These are phyloP conservation scores for Nitzschia putrida DNA, from an alignment of 108 stramenopile species.

Conservation along the genomic window DNA sequence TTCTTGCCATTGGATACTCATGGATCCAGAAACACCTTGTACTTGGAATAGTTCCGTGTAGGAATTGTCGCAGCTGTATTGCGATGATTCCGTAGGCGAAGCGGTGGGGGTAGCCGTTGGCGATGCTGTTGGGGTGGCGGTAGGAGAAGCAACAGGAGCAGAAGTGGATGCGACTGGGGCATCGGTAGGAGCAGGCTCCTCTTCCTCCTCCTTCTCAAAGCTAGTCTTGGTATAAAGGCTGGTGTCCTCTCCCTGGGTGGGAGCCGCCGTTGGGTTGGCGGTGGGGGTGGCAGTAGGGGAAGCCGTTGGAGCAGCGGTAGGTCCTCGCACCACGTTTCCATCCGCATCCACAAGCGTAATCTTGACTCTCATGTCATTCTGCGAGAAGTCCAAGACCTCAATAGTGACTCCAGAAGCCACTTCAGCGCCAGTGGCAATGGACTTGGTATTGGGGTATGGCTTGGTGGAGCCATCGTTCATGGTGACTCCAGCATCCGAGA, in stretches of 20 bases:
- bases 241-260: neutral
- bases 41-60: slow-evolving; percentile 2
- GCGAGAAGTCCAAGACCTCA: slow-evolving; percentile 5
- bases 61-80: slow-evolving; percentile 7
- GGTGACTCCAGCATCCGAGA: slow-evolving; percentile 23
- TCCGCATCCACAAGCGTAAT: slow-evolving; percentile 23
- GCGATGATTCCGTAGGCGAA: neutral
- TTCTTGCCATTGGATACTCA: neutral
- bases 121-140: neutral
- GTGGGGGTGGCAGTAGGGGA: neutral
- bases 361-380: slow-evolving; percentile 15
- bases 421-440: slow-evolving; percentile 47
- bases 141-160: neutral
- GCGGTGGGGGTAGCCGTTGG: neutral
- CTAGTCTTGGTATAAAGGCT: neutral
- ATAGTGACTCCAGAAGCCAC: slow-evolving; percentile 43
- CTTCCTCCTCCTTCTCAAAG: neutral
- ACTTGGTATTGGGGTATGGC: slow-evolving; percentile 47
- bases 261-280: neutral
- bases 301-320: neutral
- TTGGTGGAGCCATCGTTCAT: slow-evolving; percentile 28
- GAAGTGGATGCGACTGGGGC: neutral
- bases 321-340: slow-evolving; percentile 1
- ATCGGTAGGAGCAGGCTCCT: neutral
- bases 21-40: neutral